Evolutionary conservation across 2,329 filamentous ascomycete genomes (phyloP), one percentile per base, ranked within the genome.

Genomic region (Aureobasidium leucospermi): DNA sequence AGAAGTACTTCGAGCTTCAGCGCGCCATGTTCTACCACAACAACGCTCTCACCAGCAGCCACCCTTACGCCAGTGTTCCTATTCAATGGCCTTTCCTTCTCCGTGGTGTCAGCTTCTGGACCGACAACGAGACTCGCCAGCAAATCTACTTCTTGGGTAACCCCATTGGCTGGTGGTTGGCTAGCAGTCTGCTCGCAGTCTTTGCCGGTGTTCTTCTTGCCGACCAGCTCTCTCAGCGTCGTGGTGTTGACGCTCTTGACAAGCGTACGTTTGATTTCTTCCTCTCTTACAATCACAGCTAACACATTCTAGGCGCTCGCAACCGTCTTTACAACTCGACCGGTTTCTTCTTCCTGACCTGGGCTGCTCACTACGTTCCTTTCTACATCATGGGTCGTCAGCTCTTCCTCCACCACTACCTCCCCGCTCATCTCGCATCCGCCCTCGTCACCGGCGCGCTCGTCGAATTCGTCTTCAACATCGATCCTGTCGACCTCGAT

Each of bases 1-100:
- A 83, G 69, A 99, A 99, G 79, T 99, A 93, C 81, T 85, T 96
- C 65, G 94, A 99, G 79, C 82, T 99, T 61, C 94, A 99, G 76
- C 85, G 93, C 52, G 90, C 92, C 68, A 99, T 99, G 92, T 99
- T 99, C 82, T 93, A 89, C 82, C 94, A 99, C 81, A 99, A 99
- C 82, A 97, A 92, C 75, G 93, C 95, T 68, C 79, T 99, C 71
- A 99, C 94, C 46, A 95, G 91, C 78, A 96, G 90, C 71, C 94
- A 99, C 74, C 94, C 94, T 1, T 99, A 99, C 73, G 85, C 94
- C 43, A 96, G 90, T 68, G 87, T 92, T 72, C 94, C 94, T 6
- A 94, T 95, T 77, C 90, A 96, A 70, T 99, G 94, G 94, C 94
- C 94, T 1, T 97, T 99, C 83, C 81, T 99, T 71, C 84, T 99